Evolutionary conservation across 768 basidiomycete species (phyloP), one percentile per base, ranked within the genome.

Genomic region (Imleria badia): DNA sequence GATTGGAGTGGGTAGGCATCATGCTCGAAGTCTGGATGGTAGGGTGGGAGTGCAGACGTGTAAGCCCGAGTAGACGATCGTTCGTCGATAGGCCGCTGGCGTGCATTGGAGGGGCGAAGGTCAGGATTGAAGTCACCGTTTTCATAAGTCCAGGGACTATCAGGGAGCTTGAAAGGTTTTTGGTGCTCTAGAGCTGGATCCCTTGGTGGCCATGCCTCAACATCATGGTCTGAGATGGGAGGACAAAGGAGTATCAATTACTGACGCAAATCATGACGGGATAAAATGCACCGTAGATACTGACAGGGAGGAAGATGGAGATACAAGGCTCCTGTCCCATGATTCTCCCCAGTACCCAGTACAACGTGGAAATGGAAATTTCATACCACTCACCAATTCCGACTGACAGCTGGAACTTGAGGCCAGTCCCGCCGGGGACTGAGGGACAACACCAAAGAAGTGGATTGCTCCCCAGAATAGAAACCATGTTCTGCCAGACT

Each of bases 391-490:
- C 78, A 92, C 91, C 87, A 65, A 84, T 81, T 54, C 77, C 82
- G 34, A 80, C 75, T 7, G 84, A 81, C 34, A 97, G 74, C 51
- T 87, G 82, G 69, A 83, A 99, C 51, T 78, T 85, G 26, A 96
- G 72, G 1, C 96, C 96, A 39, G 80, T 82, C 1, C 91, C 94
- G 3, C 76, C 78, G 3, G 81, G 72, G 20, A 71, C 70, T 5
- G 78, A 81, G 5, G 96, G 96, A 73, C 85, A 92, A 61, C 91
- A 90, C 95, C 96, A 98, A 6, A 89, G 54, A 33, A 88, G 72
- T 1, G 87, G 83, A 50, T 84, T 90, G 22, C 63, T 67, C 1
- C 97, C 97, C 0, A 99, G 77, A 11, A 96, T 78, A 11, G 90
- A 82, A 56, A 82, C 76, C 20, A 95, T 72, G 64, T 99, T 99